These are phyloP conservation scores for Afroboletus lepidellus DNA, from an alignment of 1,284 basidiomycete genomes.

Conservation along the genomic window DNA sequence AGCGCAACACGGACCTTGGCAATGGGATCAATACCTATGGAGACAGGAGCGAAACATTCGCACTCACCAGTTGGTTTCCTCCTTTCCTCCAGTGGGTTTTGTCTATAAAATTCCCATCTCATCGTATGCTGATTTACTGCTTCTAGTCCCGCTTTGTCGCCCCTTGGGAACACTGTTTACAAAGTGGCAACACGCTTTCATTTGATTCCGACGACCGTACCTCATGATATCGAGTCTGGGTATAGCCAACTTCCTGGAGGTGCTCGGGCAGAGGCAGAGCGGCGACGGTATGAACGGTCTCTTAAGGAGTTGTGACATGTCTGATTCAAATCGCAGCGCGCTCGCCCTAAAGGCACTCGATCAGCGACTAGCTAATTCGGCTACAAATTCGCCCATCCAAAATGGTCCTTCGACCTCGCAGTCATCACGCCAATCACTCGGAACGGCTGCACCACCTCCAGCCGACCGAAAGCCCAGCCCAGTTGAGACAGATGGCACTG, in stretches of 20 bases:
- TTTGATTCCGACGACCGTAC: constrained; percentile 65
- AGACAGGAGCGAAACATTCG: constrained; percentile 94
- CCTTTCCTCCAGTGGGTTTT: constrained; percentile 80
- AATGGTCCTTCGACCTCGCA: constrained; percentile 38
- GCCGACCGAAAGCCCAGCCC: constrained; percentile 36
- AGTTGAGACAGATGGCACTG: constrained; percentile 32
- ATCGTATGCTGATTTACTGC: constrained; percentile 35
- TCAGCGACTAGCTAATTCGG: constrained; percentile 77
- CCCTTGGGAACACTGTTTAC: constrained; percentile 70
- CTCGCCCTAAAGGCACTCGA: constrained; percentile 96
- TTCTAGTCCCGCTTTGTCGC: constrained; percentile 50
- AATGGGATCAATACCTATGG: constrained; percentile 71
- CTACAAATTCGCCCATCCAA: constrained; percentile 40
- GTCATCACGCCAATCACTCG: constrained; percentile 38
- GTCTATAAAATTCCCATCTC: constrained; percentile 35
- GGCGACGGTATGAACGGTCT: constrained; percentile 62
- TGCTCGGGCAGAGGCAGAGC: constrained; percentile 91
- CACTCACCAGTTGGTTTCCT: constrained; percentile 96
- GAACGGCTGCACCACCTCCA: constrained; percentile 34
- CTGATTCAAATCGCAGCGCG: constrained; percentile 48
- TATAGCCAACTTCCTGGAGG: constrained; percentile 81
- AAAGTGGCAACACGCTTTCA: constrained; percentile 72
- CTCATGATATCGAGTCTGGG: constrained; percentile 68
- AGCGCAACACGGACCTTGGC: constrained; percentile 68
- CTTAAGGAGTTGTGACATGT: not conserved